Conservation (phyloP, 1,284 basidiomycete species). For the Irpex rosettiformis region DNA sequence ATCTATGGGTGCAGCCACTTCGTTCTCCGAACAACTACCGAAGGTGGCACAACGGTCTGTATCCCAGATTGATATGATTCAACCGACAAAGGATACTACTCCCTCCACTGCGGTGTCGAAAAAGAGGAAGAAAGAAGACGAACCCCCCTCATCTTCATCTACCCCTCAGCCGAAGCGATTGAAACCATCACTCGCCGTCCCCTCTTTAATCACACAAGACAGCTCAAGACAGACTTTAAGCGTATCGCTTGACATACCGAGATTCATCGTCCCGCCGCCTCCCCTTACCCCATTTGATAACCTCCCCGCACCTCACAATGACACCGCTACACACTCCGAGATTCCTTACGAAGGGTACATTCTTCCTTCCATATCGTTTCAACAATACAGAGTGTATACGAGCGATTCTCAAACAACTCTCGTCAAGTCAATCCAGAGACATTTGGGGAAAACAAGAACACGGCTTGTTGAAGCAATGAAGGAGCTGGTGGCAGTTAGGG, state of each 20-base stretch:
- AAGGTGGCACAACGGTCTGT: no score
- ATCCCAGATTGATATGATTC: no score
- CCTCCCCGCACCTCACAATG: not conserved
- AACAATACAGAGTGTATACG: not conserved
- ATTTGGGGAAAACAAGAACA: not conserved
- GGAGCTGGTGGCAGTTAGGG: not conserved
- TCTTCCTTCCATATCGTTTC: not conserved
- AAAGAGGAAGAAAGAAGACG: not conserved
- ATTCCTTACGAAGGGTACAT: not conserved
- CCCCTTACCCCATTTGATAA: not conserved
- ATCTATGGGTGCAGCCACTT: no score
- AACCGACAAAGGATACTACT: no score
- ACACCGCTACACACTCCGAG: not conserved
- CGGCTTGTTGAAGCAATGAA: not conserved
- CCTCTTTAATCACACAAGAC: not conserved
- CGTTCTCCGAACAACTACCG: no score
- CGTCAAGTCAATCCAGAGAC: not conserved
- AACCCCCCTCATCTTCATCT: not conserved
- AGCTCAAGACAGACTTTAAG: no score
- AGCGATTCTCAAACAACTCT: not conserved
- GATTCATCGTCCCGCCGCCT: no score
- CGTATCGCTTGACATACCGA: no score
- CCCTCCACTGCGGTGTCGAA: not conserved
- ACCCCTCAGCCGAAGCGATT: no score
- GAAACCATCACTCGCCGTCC: not conserved